Evolutionary conservation across 345 rosid genomes (phyloP), one percentile per base, ranked within the genome.

Genomic region (Sonneratia alba): DNA sequence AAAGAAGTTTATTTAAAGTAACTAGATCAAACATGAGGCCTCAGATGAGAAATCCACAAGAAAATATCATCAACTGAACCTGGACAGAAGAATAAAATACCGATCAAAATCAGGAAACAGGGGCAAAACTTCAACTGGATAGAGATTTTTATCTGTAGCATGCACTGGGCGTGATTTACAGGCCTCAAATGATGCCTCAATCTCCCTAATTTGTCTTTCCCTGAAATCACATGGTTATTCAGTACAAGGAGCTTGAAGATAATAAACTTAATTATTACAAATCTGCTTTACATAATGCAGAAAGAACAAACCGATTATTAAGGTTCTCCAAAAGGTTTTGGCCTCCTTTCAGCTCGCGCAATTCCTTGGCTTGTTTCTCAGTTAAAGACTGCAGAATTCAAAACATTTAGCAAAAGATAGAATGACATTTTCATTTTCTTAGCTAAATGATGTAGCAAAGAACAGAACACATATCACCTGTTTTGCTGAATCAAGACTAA

Each of bases 351-450:
- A 80, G 79, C 77, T 91, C 97, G 57, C 95, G 85, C 76, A 87
- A 78, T 81, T 92, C 99, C 78, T 92, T 94, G 36, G 99, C 99
- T 86, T 89, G 96, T 63, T 95, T 95, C 84, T 95, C 97, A 57
- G 91, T 90, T 48, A 90, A 83, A 76, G 99, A 95, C 99, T 95
- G 85, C 75, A 81, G 73, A 79, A 43, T n/a, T 67, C 73, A 77
- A 45, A 2, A 53, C 49, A 57, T 36, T 47, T 51, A 65, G 71
- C 66, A 62, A n/a, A 62, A n/a, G 66, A 24, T 22, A 27, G 34
- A 36, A 61, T 27, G 3, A 0, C 13, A 61, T 22, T 7, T n/a
- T 27, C 5, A 13, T 62, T 62, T 62, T 36, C 32, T 27, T 62
- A 18, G 38, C 13, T 34, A 13, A 62, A 27, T 62, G 38, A 62